Evolutionary conservation across 371 early-diverging fungal genomes (phyloP), one percentile per base, ranked within the genome.

Genomic region (Mucor irregularis): DNA sequence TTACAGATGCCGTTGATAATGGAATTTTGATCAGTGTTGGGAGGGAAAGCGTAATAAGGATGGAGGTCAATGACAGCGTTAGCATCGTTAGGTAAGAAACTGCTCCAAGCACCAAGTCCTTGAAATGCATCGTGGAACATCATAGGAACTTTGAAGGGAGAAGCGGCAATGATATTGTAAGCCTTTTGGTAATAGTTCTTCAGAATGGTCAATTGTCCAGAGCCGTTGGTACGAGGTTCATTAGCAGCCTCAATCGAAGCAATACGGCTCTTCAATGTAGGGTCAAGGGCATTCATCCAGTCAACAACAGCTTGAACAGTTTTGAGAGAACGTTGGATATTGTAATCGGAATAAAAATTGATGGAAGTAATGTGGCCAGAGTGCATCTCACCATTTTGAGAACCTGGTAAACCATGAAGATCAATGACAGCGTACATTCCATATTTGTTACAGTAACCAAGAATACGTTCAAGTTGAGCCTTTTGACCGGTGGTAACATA

Each of bases 381-480:
- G 34, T 79, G 80, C 35, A 66, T 73, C 62, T 78, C 68, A 6
- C 82, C 82, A 34, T 82, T 82, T 46, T 82, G 86, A 30, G 83
- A 82, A 2, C 87, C 86, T 6, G 87, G 87, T 0, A 76, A 77
- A 7, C 80, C 82, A 49, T 86, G 86, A 33, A 88, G 53, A 34
- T 88, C 86, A n/a, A 86, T 56, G 42, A 83, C 67, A 21, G 84
- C 85, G 3, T 85, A 74, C 53, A 88, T 63, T 2, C 72, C 67
- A 46, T 82, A 76, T 35, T 72, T 76, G 6, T 55, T 45, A 42
- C 69, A 69, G 58, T 66, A 34, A 71, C 83, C 84, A 72, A 84
- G 38, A 35, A 69, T 65, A 49, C 69, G 69, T n/a, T 71, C 73
- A 33, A 85, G 68, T 7, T 74, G 77, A 9, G 64, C 63, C 46